Percentiles rank a stretch among this genome's conserved stretches.
These are phyloP conservation scores for Alternaria sp. DNA, from an alignment of 2,329 filamentous ascomycete genomes.

Conservation along the genomic window DNA sequence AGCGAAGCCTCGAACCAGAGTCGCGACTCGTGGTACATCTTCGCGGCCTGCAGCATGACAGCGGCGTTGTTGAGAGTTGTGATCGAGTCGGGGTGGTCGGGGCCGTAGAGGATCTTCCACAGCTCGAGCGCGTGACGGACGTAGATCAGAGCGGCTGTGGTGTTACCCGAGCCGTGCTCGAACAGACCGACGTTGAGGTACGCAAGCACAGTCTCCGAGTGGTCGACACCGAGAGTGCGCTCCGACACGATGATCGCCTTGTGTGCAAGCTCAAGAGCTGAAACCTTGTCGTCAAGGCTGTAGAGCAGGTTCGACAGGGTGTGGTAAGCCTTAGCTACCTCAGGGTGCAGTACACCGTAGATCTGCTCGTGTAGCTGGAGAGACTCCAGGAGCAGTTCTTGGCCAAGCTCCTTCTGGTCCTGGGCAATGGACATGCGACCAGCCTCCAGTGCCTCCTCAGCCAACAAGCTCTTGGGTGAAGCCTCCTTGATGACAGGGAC, in stretches of 20 bases:
- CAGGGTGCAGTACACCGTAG: slow-evolving; percentile 94
- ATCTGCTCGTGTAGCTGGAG: slow-evolving; percentile 97
- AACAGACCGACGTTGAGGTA: slow-evolving; percentile 97
- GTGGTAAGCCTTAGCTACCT: slow-evolving; percentile 95
- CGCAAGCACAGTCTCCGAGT: slow-evolving; percentile 89
- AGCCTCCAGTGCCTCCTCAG: slow-evolving; percentile 94
- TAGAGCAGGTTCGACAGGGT: slow-evolving; percentile 95
- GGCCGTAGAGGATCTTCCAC: slow-evolving; percentile 96
- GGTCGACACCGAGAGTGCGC: slow-evolving; percentile 91
- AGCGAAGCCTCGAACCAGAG: slow-evolving; percentile 97
- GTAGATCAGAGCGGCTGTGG: slow-evolving; percentile 83
- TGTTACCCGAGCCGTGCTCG: slow-evolving; percentile 90
- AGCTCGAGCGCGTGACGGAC: slow-evolving; percentile 91
- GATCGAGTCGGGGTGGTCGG: slow-evolving; percentile 94
- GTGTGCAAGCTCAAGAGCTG: slow-evolving; percentile 90
- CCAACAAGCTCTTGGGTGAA: slow-evolving; percentile 84
- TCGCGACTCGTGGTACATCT: slow-evolving; percentile 92
- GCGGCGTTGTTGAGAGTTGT: slow-evolving; percentile 98
- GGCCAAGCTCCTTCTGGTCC: slow-evolving; percentile 92
- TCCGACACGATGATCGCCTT: slow-evolving; percentile 97
- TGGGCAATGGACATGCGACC: slow-evolving; percentile 96
- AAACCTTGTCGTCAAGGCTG: slow-evolving; percentile 96
- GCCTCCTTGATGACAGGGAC: slow-evolving; percentile 97
- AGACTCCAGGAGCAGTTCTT: slow-evolving; percentile 94
- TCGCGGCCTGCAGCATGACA: slow-evolving; percentile 96